Evolutionary conservation across 2,329 filamentous ascomycete genomes (phyloP).

Genomic region (Lasiodiplodia gonubiensis): DNA sequence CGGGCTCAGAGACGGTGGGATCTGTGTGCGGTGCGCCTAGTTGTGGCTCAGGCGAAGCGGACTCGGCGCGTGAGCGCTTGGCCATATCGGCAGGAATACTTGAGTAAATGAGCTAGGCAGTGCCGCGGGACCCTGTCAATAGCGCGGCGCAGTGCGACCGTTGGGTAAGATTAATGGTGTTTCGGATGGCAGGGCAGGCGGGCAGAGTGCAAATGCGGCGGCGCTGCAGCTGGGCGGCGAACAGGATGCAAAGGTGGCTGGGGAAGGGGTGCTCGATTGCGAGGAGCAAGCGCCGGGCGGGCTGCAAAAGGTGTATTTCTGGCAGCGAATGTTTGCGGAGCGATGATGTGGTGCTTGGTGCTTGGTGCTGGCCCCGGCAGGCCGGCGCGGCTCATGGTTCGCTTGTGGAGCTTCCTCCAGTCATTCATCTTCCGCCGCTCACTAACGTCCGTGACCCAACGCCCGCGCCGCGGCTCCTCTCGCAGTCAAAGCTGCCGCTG

Average conservation of each 20-base stretch:
- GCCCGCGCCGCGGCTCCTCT: constrained; percentile 20
- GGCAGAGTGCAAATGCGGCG: not conserved
- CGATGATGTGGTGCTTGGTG: constrained; percentile 14
- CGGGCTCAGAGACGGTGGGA: constrained; percentile 24
- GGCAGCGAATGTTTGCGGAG: not conserved
- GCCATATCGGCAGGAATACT: constrained; percentile 53
- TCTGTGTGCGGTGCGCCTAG: constrained; percentile 18
- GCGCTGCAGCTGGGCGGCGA: not conserved
- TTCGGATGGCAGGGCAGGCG: constrained; percentile 5
- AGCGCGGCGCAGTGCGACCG: constrained; percentile 20
- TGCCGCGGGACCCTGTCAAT: constrained; percentile 12
- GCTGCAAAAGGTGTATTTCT: not conserved
- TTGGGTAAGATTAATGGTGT: constrained; percentile 22
- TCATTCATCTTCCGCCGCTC: constrained; percentile 16
- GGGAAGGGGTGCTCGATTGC: not conserved
- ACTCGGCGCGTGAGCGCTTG: constrained; percentile 64
- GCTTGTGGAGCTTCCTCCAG: constrained; percentile 20
- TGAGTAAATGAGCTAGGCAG: constrained; percentile 5
- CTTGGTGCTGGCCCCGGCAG: constrained; percentile 4
- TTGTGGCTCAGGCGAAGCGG: constrained; percentile 47
- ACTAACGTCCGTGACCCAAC: constrained; percentile 19
- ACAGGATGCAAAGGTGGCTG: not conserved
- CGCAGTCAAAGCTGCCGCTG: constrained; percentile 19
- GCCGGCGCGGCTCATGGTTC: constrained; percentile 13
- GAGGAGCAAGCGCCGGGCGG: constrained; percentile 6